Conservation (phyloP, 805 yeast species). For the Saccharomycopsis sp. region DNA sequence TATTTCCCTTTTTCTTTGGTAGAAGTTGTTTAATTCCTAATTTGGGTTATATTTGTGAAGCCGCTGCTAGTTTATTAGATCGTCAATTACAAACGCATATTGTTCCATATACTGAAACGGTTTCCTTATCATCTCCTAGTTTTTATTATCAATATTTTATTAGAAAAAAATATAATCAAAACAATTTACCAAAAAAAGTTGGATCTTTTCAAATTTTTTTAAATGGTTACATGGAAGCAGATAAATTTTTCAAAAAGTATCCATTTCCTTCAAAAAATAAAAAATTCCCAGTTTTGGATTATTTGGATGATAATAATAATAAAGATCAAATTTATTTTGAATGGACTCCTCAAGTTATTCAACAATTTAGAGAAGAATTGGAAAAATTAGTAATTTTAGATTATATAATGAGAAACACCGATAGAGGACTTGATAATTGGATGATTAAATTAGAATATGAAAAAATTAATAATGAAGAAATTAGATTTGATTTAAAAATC, state of each 20-base stretch:
- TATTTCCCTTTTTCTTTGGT: constrained; percentile 72
- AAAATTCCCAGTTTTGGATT: not conserved
- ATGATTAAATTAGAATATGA: constrained; percentile 52
- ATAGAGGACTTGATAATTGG: constrained; percentile 69
- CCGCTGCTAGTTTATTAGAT: constrained; percentile 62
- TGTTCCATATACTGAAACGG: constrained; percentile 58
- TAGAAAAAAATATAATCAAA: constrained; percentile 15
- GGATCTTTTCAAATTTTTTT: constrained; percentile 64
- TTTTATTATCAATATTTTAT: constrained; percentile 48
- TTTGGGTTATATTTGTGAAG: constrained; percentile 60
- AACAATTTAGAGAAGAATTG: constrained; percentile 47
- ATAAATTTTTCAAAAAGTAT: constrained; percentile 40
- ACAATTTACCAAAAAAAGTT: constrained; percentile 32
- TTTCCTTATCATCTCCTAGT: constrained; percentile 34
- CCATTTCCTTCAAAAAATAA: constrained; percentile 39
- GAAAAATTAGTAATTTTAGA: constrained; percentile 64
- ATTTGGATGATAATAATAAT: constrained; percentile 8
- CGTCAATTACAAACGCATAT: constrained; percentile 45
- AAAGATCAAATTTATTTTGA: constrained; percentile 25
- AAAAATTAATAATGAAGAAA: constrained; percentile 4
- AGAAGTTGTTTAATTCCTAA: constrained; percentile 64
- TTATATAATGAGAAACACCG: constrained; percentile 66
- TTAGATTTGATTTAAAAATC: constrained; percentile 34
- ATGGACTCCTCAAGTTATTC: constrained; percentile 43
- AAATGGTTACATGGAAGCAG: constrained; percentile 48